Conservation (phyloP, 208 protist species). For the Leishmania turanica region DNA sequence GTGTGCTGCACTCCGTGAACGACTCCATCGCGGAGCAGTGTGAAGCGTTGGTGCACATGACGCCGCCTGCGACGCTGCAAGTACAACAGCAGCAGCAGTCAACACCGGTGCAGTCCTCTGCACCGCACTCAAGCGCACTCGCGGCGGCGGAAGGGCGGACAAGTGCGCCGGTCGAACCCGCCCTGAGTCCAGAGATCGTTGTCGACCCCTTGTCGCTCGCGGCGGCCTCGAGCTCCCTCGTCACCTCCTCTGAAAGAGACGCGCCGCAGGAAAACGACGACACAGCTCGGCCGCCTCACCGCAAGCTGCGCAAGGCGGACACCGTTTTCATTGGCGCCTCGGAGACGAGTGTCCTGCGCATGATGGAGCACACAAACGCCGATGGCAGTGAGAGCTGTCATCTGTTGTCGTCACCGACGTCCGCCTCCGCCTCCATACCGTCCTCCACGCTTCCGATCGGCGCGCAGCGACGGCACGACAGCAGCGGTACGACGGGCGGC, state of each 20-base stretch:
- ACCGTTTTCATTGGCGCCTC: constrained; percentile 21
- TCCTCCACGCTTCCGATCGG: constrained; percentile 13
- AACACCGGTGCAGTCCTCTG: not conserved
- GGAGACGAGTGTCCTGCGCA: constrained; percentile 29
- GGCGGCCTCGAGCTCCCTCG: constrained; percentile 17
- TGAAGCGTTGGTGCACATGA: constrained; percentile 9
- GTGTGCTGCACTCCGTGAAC: not conserved
- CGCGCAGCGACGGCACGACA: not conserved
- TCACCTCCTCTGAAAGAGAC: not conserved
- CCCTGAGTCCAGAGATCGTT: constrained; percentile 11
- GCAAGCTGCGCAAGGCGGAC: constrained; percentile 2
- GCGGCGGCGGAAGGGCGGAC: not conserved
- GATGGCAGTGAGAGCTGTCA: not conserved
- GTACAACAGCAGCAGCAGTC: not conserved
- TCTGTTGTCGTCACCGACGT: not conserved
- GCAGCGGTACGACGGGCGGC: not conserved
- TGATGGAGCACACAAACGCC: constrained; percentile 20
- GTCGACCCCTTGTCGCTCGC: constrained; percentile 18
- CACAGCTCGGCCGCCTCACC: not conserved
- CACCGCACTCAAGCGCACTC: not conserved
- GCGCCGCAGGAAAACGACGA: not conserved
- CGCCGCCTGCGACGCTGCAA: not conserved
- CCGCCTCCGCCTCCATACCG: not conserved
- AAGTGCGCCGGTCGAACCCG: not conserved
- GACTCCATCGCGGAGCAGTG: constrained; percentile 15